Conservation (phyloP, 371 early-diverging fungal genomes). For the Basidiobolus meristosporus region DNA sequence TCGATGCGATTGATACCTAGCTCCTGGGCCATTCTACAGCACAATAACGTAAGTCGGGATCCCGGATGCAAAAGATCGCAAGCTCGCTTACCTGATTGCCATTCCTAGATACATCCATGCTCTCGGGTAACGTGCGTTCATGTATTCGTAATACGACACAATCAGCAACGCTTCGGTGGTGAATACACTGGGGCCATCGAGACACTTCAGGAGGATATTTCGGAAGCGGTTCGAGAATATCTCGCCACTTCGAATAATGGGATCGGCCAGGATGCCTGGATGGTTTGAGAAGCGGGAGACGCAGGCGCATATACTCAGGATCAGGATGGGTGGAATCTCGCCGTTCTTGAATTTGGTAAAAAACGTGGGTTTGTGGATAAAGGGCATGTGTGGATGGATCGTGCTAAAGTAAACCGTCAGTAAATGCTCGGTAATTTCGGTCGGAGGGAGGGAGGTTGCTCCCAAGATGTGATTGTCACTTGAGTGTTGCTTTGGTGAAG, state of each 20-base stretch:
- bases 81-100: constrained; percentile 17
- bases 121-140: constrained; percentile 8
- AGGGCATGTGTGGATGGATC: constrained; percentile 24
- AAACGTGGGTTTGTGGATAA: constrained; percentile 20
- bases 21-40: constrained; percentile 29
- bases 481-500: too few species aligned
- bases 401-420: constrained; percentile 26
- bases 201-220: constrained; percentile 6
- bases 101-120: constrained; percentile 14
- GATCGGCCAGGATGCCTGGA: constrained; percentile 8
- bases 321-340: constrained; percentile 8
- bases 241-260: constrained; percentile 9
- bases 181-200: too few species aligned
- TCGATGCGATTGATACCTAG: constrained; percentile 36
- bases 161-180: constrained; percentile 12
- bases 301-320: constrained; percentile 11
- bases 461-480: too few species aligned
- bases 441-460: too few species aligned
- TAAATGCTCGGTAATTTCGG: constrained; percentile 11
- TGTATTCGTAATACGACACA: constrained; percentile 4
- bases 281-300: constrained; percentile 12
- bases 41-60: too few species aligned
- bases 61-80: too few species aligned
- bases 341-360: constrained; percentile 10
- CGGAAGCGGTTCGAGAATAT: constrained; percentile 11